These are phyloP conservation scores for Candolleomyces efflorescens DNA, from an alignment of 768 basidiomycete genomes.

Conservation along the genomic window DNA sequence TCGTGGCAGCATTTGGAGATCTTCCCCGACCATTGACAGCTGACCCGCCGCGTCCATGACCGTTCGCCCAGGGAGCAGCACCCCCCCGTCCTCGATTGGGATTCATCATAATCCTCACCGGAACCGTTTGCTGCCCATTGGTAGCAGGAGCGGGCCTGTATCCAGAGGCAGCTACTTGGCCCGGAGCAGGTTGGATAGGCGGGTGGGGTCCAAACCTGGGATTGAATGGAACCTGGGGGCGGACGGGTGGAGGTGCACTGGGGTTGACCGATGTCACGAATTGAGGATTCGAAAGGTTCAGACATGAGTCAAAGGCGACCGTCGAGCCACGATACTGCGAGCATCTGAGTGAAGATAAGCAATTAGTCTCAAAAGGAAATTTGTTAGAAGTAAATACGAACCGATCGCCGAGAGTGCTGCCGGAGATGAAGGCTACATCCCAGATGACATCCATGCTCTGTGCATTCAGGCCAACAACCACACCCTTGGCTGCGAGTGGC, in stretches of 20 bases:
- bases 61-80: slow-evolving; percentile 28
- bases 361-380: no score
- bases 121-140: slow-evolving; percentile 26
- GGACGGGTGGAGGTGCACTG: slow-evolving; percentile 46
- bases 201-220: slow-evolving; percentile 68
- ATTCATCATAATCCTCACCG: slow-evolving; percentile 73
- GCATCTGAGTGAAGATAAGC: slow-evolving; percentile 47
- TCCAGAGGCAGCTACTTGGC: slow-evolving; percentile 53
- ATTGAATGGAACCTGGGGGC: slow-evolving; percentile 50
- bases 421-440: slow-evolving; percentile 95
- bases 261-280: slow-evolving; percentile 75
- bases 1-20: background rate
- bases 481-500: slow-evolving; percentile 86
- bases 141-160: slow-evolving; percentile 53
- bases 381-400: slow-evolving; percentile 27
- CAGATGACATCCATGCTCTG: slow-evolving; percentile 93
- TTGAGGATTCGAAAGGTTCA: slow-evolving; percentile 86
- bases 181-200: slow-evolving; percentile 48
- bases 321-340: slow-evolving; percentile 90
- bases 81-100: slow-evolving; percentile 50
- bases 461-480: slow-evolving; percentile 84
- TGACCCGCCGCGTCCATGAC: slow-evolving; percentile 18
- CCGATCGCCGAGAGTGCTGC: slow-evolving; percentile 81
- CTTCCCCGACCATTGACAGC: slow-evolving; percentile 5
- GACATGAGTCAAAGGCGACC: slow-evolving; percentile 80